These are phyloP conservation scores for Lecanicillium sp. DNA, from an alignment of 2,329 filamentous ascomycete species.

Conservation along the genomic window DNA sequence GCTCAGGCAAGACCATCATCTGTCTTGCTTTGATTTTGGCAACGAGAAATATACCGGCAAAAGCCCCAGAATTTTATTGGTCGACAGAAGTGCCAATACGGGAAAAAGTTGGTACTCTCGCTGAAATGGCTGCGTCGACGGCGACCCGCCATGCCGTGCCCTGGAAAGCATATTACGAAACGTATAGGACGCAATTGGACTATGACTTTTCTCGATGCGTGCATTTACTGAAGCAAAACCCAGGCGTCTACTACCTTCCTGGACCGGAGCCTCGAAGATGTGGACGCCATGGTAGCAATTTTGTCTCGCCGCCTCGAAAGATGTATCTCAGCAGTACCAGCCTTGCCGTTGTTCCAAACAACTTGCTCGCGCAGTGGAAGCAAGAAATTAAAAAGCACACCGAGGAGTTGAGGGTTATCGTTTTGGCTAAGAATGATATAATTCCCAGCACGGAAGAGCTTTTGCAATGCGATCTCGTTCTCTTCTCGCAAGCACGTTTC, in stretches of 20 bases:
- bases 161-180: constrained; percentile 59
- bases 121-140: constrained; percentile 67
- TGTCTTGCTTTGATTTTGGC: constrained; percentile 70
- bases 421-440: constrained; percentile 44
- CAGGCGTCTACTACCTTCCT: constrained; percentile 50
- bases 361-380: constrained; percentile 77
- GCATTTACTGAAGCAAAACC: constrained; percentile 46
- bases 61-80: constrained; percentile 54
- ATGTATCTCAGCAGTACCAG: constrained; percentile 62
- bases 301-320: constrained; percentile 28
- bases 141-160: constrained; percentile 60
- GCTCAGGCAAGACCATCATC: constrained; percentile 80
- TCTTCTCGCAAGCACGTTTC: constrained; percentile 69
- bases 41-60: constrained; percentile 60
- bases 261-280: constrained; percentile 26
- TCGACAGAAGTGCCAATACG: constrained; percentile 26
- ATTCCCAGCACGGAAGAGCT: constrained; percentile 54
- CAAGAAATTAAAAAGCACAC: constrained; percentile 76
- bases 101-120: constrained; percentile 50
- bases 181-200: constrained; percentile 32
- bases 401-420: constrained; percentile 52
- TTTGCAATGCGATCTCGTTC: constrained; percentile 61
- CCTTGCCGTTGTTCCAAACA: constrained; percentile 73
- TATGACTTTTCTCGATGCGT: constrained; percentile 46
- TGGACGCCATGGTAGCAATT: constrained; percentile 7